Conservation (phyloP, 139 green algal genomes). For the Volvox reticuliferus region DNA sequence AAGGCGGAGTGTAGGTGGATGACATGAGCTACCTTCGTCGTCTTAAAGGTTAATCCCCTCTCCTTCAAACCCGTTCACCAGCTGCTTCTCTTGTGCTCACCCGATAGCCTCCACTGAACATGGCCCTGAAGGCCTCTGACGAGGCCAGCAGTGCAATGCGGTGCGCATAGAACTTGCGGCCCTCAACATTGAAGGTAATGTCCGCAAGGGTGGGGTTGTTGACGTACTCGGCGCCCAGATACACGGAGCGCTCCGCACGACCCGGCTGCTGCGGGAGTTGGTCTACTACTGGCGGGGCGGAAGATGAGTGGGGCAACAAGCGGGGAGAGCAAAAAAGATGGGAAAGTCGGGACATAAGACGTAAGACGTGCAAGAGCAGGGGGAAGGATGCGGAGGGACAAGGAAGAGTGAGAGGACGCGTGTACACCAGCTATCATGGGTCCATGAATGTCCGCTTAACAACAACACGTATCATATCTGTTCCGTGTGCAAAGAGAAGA, state of each 20-base stretch:
- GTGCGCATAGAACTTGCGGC: constrained; percentile 90
- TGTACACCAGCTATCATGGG: too few relatives aligned
- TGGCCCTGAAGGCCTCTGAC: constrained; percentile 94
- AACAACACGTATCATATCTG: too few relatives aligned
- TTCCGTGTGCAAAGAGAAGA: too few relatives aligned
- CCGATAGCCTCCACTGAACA: constrained; percentile 94
- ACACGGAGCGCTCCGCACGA: constrained; percentile 50
- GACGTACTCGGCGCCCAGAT: constrained; percentile 84
- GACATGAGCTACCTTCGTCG: too few relatives aligned
- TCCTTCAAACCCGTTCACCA: neutral
- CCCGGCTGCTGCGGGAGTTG: constrained; percentile 46
- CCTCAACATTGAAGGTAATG: constrained; percentile 96
- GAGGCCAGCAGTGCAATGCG: constrained; percentile 90
- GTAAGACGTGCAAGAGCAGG: too few relatives aligned
- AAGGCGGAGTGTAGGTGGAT: too few relatives aligned
- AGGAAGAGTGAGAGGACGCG: too few relatives aligned
- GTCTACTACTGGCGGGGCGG: constrained; percentile 15
- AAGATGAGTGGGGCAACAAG: neutral
- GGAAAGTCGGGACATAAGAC: too few relatives aligned
- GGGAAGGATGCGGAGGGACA: too few relatives aligned
- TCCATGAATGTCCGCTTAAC: too few relatives aligned
- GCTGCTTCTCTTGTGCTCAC: neutral
- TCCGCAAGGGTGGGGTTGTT: constrained; percentile 93
- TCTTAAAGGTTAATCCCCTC: too few relatives aligned
- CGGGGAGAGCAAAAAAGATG: neutral